These are phyloP conservation scores for Ploettnerulaceae sp. DNA, from an alignment of 2,329 filamentous ascomycete species.

Conservation along the genomic window DNA sequence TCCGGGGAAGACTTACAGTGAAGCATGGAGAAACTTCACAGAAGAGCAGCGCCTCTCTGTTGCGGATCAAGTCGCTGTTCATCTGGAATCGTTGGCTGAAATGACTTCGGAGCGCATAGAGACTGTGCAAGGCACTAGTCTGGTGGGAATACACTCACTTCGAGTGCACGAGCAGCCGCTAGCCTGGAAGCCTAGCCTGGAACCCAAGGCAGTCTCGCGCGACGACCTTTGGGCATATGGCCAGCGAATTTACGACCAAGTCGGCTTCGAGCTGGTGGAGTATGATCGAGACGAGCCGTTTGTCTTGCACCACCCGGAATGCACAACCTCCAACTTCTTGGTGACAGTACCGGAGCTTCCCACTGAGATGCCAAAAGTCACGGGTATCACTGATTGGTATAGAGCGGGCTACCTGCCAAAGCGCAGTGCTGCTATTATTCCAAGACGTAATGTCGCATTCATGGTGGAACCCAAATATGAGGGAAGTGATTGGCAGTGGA, in stretches of 20 bases:
- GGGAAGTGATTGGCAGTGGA: constrained; percentile 6
- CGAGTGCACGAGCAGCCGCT: constrained; percentile 2
- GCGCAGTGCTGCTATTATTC: neutral
- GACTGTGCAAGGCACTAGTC: constrained; percentile 2
- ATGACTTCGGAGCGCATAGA: constrained; percentile 8
- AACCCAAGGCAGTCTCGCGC: too few relatives aligned
- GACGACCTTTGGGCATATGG: too few relatives aligned
- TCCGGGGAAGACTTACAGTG: neutral
- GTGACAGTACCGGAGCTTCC: neutral
- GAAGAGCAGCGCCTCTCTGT: neutral
- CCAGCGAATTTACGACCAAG: too few relatives aligned
- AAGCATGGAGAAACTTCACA: constrained; percentile 7
- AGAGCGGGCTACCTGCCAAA: neutral
- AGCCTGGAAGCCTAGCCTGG: too few relatives aligned
- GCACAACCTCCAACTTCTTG: neutral
- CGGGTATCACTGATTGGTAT: neutral
- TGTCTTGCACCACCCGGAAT: neutral
- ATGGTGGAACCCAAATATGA: neutral
- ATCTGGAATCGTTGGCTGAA: constrained; percentile 4
- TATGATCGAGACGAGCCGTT: neutral
- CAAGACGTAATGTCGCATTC: neutral
- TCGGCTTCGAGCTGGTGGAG: too few relatives aligned
- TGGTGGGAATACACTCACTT: neutral
- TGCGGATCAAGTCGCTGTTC: constrained; percentile 2
- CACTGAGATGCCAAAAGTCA: neutral